These are phyloP conservation scores for Solanum chacoense DNA, from an alignment of 305 asterid species.

Conservation along the genomic window DNA sequence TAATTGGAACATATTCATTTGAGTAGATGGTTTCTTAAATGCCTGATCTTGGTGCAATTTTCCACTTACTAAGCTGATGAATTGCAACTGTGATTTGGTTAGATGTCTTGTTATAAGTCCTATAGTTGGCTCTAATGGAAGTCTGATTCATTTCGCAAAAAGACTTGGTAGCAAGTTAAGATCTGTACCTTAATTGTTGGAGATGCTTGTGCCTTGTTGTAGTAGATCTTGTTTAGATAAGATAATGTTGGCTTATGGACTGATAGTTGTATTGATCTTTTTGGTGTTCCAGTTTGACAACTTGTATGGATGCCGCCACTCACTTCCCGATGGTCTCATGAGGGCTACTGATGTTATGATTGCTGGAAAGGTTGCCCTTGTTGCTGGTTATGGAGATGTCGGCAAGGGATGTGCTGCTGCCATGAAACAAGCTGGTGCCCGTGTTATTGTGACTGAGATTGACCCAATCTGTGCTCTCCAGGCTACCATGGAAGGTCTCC, in stretches of 20 bases:
- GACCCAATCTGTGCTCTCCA: constrained; percentile 82
- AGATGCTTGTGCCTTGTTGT: not conserved
- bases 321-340: constrained; percentile 67
- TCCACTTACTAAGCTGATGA: not conserved
- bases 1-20: not conserved
- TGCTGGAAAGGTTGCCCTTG: constrained; percentile 68
- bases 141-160: not conserved
- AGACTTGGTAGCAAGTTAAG: not conserved
- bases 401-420: constrained; percentile 76
- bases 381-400: constrained; percentile 67
- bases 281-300: constrained; percentile 15
- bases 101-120: no score
- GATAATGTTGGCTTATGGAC: not conserved
- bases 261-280: not conserved
- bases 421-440: constrained; percentile 60
- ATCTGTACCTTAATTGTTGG: not conserved
- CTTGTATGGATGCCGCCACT: constrained; percentile 78
- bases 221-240: not conserved
- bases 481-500: constrained; percentile 74
- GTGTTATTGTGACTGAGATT: constrained; percentile 66
- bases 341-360: constrained; percentile 75
- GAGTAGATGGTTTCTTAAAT: not conserved
- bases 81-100: not conserved
- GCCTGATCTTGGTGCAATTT: not conserved
- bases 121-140: not conserved